Evolutionary conservation across 768 basidiomycete genomes (phyloP).

Genomic region (Russula earlei): DNA sequence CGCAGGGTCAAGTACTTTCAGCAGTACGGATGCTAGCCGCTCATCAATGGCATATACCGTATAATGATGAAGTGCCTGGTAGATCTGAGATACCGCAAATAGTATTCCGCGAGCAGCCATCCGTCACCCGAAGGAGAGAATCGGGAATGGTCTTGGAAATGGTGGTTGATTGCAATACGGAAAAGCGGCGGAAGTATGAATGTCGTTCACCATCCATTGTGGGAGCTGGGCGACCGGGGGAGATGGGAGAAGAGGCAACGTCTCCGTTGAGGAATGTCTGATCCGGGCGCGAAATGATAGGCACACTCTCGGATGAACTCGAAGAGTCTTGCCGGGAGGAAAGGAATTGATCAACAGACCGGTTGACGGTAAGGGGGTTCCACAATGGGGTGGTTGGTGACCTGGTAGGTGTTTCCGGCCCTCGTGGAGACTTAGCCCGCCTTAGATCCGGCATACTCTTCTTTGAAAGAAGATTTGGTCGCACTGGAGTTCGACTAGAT

Average conservation of each 20-base stretch:
- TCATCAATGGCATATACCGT: constrained; percentile 76
- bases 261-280: constrained; percentile 26
- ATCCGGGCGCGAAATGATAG: constrained; percentile 21
- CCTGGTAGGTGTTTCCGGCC: constrained; percentile 22
- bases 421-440: constrained; percentile 36
- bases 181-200: constrained; percentile 91
- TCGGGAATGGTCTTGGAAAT: constrained; percentile 60
- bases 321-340: constrained; percentile 42
- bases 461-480: constrained; percentile 42
- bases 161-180: constrained; percentile 54
- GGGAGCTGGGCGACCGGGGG: constrained; percentile 36
- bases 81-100: constrained; percentile 86
- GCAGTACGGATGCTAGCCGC: constrained; percentile 66
- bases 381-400: constrained; percentile 4
- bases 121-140: constrained; percentile 60
- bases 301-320: constrained; percentile 28
- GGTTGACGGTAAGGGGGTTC: constrained; percentile 5
- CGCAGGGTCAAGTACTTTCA: constrained; percentile 81
- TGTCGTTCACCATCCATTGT: constrained; percentile 74
- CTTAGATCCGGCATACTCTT: constrained; percentile 85
- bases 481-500: constrained; percentile 29
- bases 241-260: constrained; percentile 32
- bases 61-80: constrained; percentile 83
- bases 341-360: constrained; percentile 20
- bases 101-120: constrained; percentile 88